phyloP scores from a whole-genome alignment of 2,329 filamentous ascomycete genomes.

The Pyrenochaeta sp. region DNA sequence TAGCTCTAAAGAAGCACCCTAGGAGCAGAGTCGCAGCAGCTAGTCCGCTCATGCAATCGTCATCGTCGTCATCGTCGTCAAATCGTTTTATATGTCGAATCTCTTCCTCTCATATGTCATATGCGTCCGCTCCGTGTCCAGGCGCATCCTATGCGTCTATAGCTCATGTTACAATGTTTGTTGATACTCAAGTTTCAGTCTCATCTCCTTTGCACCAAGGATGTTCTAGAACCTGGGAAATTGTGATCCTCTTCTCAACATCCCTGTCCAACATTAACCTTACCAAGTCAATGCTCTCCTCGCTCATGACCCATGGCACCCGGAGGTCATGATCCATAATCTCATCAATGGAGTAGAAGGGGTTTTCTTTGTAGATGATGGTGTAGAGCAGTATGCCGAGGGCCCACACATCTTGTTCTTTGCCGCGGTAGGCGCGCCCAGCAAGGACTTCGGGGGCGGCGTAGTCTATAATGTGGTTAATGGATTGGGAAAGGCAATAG shows the following conservation, averaged over 20 bases:
- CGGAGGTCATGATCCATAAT: conserved; percentile 97
- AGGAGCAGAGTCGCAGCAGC: too few relatives aligned
- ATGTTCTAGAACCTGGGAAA: conserved; percentile 86
- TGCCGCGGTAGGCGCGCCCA: conserved; percentile 89
- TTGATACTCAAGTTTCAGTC: not conserved
- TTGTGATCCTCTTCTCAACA: conserved; percentile 82
- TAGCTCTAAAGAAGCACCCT: too few relatives aligned
- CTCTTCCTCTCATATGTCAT: not conserved
- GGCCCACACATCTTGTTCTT: conserved; percentile 98
- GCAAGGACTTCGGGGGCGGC: conserved; percentile 97
- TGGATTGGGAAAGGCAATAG: conserved; percentile 9
- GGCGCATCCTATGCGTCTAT: not conserved
- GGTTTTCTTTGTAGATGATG: conserved; percentile 99
- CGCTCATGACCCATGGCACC: conserved; percentile 86
- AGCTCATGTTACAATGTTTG: not conserved
- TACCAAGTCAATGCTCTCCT: conserved; percentile 91
- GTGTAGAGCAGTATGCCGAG: conserved; percentile 97
- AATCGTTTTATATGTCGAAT: not conserved
- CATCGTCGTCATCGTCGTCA: not conserved
- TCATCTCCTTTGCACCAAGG: conserved; percentile 70
- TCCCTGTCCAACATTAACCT: conserved; percentile 92
- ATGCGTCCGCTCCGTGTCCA: not conserved
- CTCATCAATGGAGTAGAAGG: conserved; percentile 98
- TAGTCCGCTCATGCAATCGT: not conserved
- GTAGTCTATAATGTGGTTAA: conserved; percentile 72